Base-by-base conservation (phyloP, 192 early-diverging fungal genomes). In the Thamnidium elegans region DNA sequence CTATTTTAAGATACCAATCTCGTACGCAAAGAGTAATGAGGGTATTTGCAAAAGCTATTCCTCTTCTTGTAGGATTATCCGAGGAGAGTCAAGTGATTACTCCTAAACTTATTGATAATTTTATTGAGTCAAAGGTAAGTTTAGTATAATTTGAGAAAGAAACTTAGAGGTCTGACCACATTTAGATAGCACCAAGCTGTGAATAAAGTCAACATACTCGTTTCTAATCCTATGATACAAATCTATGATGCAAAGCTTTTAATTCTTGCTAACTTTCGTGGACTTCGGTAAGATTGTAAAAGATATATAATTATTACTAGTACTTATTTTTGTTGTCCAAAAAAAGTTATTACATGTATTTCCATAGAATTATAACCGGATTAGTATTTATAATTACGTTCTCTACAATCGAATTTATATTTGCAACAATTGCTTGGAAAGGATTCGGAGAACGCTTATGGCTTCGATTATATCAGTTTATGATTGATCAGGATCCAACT, bases 231-330 rank as follows among this genome's bases (percentile, higher is more conserved):
- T 15, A 59, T 58, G 4, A 58, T 83, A 5, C 80, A 83, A 50
- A 71, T 80, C 2, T 86, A 86, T 58, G 73, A 69, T 30, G 79
- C 73, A 20, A 54, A 78, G 20, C 74, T 86, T 45, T 63, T 74
- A 20, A 73, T 86, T 32, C 76, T 75, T 65, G 84, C 84, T 20
- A 78, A 81, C 58, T 83, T 86, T 61, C 69, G 73, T 58, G 84
- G 84, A 15, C 73, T 86, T 15, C 51, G 83, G 83, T 78, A 77
- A 71, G 34, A 0, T 39, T 39, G 9, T 39, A 20, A 50, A 46
- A 17, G 45, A 55, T 34, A 11, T 7, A 48, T 30, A 7, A 10
- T 10, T 11, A 52, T 34, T 44, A 6, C 4, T 51, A 3, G 13
- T 20, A 60, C 23, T 23, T 2, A 14, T 19, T 15, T 26, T 26